Percentiles rank a stretch among this genome's conserved stretches.
Conservation (phyloP, 257 asterid species). For the Vinca minor region DNA sequence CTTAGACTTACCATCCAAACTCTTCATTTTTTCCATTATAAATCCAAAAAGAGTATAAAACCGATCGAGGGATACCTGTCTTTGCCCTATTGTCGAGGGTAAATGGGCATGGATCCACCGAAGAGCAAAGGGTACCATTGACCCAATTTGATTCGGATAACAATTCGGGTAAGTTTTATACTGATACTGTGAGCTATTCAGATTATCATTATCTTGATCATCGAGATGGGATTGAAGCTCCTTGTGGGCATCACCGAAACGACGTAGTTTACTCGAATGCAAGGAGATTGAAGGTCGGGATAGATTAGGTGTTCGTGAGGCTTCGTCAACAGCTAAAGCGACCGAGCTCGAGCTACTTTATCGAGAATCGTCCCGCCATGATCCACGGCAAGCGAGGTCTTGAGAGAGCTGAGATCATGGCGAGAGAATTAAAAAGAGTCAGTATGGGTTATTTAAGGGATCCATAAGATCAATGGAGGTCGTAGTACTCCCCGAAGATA, state of each 20-base stretch:
- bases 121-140: slow-evolving; percentile 86
- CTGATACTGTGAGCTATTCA: slow-evolving; percentile 43
- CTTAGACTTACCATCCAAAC: slow-evolving; percentile 1
- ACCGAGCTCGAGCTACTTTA: slow-evolving; percentile 80
- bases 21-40: slow-evolving; percentile 33
- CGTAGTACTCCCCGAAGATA: no score
- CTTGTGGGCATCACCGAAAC: slow-evolving; percentile 65
- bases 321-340: slow-evolving; percentile 60
- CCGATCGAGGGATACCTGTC: slow-evolving; percentile 70
- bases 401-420: slow-evolving; percentile 62
- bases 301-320: slow-evolving; percentile 87
- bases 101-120: slow-evolving; percentile 83
- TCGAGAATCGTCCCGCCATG: slow-evolving; percentile 87
- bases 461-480: slow-evolving; percentile 24
- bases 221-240: slow-evolving; percentile 57
- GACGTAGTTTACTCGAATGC: slow-evolving; percentile 80
- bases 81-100: slow-evolving; percentile 67
- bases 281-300: slow-evolving; percentile 76
- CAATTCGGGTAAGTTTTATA: slow-evolving; percentile 61
- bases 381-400: slow-evolving; percentile 89
- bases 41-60: slow-evolving; percentile 58
- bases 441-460: slow-evolving; percentile 50
- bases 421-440: slow-evolving; percentile 63
- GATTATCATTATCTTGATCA: slow-evolving; percentile 31
- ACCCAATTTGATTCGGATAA: slow-evolving; percentile 54